These are phyloP conservation scores for Kregervanrija pseudodelftensis DNA, from an alignment of 805 yeast species.

Conservation along the genomic window DNA sequence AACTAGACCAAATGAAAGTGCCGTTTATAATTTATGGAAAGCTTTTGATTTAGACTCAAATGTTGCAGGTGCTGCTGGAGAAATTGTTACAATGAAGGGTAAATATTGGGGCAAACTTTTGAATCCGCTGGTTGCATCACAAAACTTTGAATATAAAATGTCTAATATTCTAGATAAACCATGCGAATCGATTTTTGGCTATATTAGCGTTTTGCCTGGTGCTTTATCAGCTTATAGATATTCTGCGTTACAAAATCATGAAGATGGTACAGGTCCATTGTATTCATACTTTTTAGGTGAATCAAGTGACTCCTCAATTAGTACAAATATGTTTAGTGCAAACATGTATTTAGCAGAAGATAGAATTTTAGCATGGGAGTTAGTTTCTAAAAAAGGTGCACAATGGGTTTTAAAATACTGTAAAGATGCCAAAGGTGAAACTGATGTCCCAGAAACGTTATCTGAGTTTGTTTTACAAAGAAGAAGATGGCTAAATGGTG, in stretches of 20 bases:
- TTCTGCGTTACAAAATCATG: slow-evolving; percentile 76
- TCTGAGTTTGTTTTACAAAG: slow-evolving; percentile 95
- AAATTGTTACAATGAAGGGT: slow-evolving; percentile 92
- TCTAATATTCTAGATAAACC: slow-evolving; percentile 96
- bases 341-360: slow-evolving; percentile 98
- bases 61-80: slow-evolving; percentile 99
- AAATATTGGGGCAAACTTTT: slow-evolving; percentile 71
- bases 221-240: slow-evolving; percentile 93
- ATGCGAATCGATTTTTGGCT: slow-evolving; percentile 85
- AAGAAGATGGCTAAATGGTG: slow-evolving; percentile 98
- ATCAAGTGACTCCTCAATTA: slow-evolving; percentile 25
- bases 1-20: slow-evolving; percentile 83
- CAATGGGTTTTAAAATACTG: slow-evolving; percentile 91
- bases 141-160: slow-evolving; percentile 93
- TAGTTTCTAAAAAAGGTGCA: slow-evolving; percentile 76
- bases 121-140: slow-evolving; percentile 93
- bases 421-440: slow-evolving; percentile 88
- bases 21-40: slow-evolving; percentile 93
- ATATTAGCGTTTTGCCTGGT: slow-evolving; percentile 90
- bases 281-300: slow-evolving; percentile 89
- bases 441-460: slow-evolving; percentile 92
- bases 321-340: slow-evolving; percentile 78
- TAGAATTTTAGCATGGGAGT: slow-evolving; percentile 92
- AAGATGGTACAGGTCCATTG: slow-evolving; percentile 89
- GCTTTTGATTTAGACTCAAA: slow-evolving; percentile 94